Percentiles rank a stretch among this genome's conserved stretches.
phyloP scores from a whole-genome alignment of 2,329 filamentous ascomycete genomes.

The Pseudogymnoascus sp. region DNA sequence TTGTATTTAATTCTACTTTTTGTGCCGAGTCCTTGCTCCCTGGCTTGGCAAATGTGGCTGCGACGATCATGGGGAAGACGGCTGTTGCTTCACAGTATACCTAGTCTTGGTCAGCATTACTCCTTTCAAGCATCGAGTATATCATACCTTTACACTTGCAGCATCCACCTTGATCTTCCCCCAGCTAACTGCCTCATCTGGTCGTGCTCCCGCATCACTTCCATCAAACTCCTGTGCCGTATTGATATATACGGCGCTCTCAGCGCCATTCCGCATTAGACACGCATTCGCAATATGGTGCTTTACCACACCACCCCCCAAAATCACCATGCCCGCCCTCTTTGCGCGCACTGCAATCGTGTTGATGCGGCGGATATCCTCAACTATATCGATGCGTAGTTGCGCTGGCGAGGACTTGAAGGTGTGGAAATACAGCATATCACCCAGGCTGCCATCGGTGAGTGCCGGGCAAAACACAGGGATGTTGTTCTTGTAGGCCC shows the following conservation, averaged over 20 bases:
- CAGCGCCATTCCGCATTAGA: constrained; percentile 93
- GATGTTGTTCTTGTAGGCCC: constrained; percentile 95
- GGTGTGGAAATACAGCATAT: constrained; percentile 98
- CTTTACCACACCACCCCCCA: constrained; percentile 92
- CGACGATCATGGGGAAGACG: constrained; percentile 60
- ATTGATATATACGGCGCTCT: constrained; percentile 96
- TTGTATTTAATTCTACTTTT: constrained; percentile 9
- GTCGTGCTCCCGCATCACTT: constrained; percentile 87
- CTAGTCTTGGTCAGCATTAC: constrained; percentile 29
- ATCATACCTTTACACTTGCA: constrained; percentile 75
- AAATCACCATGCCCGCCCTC: constrained; percentile 86
- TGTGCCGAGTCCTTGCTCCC: constrained; percentile 1
- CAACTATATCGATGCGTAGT: constrained; percentile 81
- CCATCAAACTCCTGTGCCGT: constrained; percentile 97
- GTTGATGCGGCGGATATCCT: constrained; percentile 90
- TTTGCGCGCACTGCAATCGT: constrained; percentile 82
- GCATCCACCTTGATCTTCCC: constrained; percentile 91
- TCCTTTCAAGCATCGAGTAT: neutral
- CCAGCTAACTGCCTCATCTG: constrained; percentile 97
- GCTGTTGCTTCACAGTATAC: constrained; percentile 59
- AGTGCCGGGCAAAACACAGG: constrained; percentile 94
- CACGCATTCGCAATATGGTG: constrained; percentile 98
- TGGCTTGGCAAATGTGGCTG: constrained; percentile 56
- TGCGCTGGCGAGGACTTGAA: constrained; percentile 80
- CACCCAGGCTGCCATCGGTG: constrained; percentile 88